Conservation (phyloP, 805 yeast genomes). For the Lipomyces sp. region DNA sequence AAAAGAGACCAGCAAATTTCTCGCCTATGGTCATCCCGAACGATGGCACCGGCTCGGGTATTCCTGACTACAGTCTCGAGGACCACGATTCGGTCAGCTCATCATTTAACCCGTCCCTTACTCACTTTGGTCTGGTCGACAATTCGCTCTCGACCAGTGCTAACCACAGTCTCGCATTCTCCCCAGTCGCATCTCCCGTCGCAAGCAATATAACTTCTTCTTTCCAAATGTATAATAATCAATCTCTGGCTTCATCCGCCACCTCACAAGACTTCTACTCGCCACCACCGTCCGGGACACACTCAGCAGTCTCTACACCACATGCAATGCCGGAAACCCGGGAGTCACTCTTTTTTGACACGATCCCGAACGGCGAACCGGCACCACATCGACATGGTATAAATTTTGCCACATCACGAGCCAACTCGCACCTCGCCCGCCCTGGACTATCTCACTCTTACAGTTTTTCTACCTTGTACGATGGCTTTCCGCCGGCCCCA, state of each 20-base stretch:
- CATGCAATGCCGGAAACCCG: slow-evolving; percentile 36
- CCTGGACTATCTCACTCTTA: slow-evolving; percentile 32
- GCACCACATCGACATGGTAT: slow-evolving; percentile 34
- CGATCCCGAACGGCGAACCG: slow-evolving; percentile 30
- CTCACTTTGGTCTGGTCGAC: slow-evolving; percentile 27
- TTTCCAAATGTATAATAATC: slow-evolving; percentile 22
- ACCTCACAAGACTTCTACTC: slow-evolving; percentile 39
- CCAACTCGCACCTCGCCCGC: slow-evolving; percentile 17
- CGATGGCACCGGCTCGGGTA: slow-evolving; percentile 32
- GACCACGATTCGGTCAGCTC: slow-evolving; percentile 27
- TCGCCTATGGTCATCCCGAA: slow-evolving; percentile 34
- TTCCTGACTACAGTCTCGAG: slow-evolving; percentile 35
- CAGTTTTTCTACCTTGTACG: slow-evolving; percentile 23
- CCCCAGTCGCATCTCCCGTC: slow-evolving; percentile 37
- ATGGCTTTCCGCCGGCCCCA: slow-evolving; percentile 33
- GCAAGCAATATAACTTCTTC: slow-evolving; percentile 12
- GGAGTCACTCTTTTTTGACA: slow-evolving; percentile 40
- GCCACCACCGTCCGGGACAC: slow-evolving; percentile 38
- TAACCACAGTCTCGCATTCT: slow-evolving; percentile 28
- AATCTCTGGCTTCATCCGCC: slow-evolving; percentile 35
- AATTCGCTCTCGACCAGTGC: slow-evolving; percentile 28
- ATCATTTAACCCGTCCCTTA: slow-evolving; percentile 20
- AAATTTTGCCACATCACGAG: slow-evolving; percentile 18
- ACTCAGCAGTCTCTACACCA: slow-evolving; percentile 39
- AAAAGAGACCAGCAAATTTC: slow-evolving; percentile 40